A percentile compares a stretch with the other conserved stretches of the same genome.
phyloP scores from a whole-genome alignment of 2,329 filamentous ascomycete genomes.

The Monilinia aucupariae region DNA sequence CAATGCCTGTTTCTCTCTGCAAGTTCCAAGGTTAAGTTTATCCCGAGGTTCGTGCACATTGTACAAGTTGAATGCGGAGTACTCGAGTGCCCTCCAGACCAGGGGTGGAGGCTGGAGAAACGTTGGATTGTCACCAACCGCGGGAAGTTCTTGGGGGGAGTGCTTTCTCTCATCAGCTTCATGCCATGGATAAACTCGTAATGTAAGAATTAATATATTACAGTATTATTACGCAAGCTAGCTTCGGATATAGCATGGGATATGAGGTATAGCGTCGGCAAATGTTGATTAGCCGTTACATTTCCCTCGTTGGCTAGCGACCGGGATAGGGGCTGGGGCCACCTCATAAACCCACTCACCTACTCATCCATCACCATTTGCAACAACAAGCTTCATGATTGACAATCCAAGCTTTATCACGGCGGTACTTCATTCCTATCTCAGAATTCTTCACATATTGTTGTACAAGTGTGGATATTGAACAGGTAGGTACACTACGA shows the following conservation, averaged over 20 bases:
- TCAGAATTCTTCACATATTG: not conserved
- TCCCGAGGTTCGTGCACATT: slow-evolving; percentile 8
- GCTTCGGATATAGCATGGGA: not conserved
- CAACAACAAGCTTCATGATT: not conserved
- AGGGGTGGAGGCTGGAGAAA: not conserved
- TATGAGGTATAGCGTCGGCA: slow-evolving; percentile 5
- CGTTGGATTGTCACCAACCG: not conserved
- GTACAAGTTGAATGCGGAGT: slow-evolving; percentile 5
- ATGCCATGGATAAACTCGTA: not conserved
- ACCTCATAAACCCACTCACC: not conserved
- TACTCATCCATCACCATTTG: not conserved
- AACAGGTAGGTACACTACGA: not conserved
- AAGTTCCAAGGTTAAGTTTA: not conserved
- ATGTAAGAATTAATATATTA: too few relatives aligned
- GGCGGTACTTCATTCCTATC: not conserved
- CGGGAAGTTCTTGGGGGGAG: too few relatives aligned
- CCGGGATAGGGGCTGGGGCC: not conserved
- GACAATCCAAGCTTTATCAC: too few relatives aligned
- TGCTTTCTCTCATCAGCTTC: not conserved
- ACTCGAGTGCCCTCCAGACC: not conserved
- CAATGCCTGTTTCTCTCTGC: not conserved
- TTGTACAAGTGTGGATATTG: not conserved
- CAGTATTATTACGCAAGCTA: not conserved
- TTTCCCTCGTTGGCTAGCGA: not conserved
- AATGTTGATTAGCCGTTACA: not conserved